phyloP scores from a whole-genome alignment of 345 rosid genomes.

The Turritis glabra region DNA sequence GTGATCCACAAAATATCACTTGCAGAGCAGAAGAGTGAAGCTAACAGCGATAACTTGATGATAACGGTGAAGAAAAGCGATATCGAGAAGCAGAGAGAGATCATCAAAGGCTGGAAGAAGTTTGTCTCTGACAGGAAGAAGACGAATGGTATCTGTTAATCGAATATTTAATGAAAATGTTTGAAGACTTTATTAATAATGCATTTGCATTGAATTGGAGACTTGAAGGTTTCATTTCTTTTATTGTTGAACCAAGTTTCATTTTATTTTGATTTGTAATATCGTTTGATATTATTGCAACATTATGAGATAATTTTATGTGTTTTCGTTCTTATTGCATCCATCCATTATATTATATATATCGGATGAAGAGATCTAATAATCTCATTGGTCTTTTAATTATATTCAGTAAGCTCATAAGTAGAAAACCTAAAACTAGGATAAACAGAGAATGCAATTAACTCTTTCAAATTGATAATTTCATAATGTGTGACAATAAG shows the following conservation, averaged over 20 bases:
- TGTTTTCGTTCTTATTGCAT: background rate
- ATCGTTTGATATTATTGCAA: conserved; percentile 13
- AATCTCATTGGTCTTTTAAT: background rate
- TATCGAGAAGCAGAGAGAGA: conserved; percentile 54
- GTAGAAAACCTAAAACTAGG: background rate
- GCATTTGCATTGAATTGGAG: conserved; percentile 22
- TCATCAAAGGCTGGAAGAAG: conserved; percentile 57
- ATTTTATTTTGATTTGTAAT: conserved; percentile 2
- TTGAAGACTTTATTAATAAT: conserved; percentile 21
- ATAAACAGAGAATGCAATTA: background rate
- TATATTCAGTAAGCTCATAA: background rate
- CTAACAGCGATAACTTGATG: conserved; percentile 28
- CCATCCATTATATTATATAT: background rate
- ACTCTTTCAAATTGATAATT: no score
- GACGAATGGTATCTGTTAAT: conserved; percentile 42
- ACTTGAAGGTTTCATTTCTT: conserved; percentile 1
- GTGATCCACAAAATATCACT: conserved; percentile 44
- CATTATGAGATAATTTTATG: background rate
- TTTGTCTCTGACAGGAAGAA: conserved; percentile 50
- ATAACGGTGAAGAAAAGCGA: conserved; percentile 53
- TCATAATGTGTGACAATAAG: no score
- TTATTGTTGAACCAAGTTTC: conserved; percentile 21
- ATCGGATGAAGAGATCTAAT: background rate
- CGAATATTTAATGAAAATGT: background rate
- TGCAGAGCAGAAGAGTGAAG: conserved; percentile 32